A percentile compares a stretch with the other conserved stretches of the same genome.
These are phyloP conservation scores for Solanum rostratum DNA, from an alignment of 257 asterid species.

Conservation along the genomic window DNA sequence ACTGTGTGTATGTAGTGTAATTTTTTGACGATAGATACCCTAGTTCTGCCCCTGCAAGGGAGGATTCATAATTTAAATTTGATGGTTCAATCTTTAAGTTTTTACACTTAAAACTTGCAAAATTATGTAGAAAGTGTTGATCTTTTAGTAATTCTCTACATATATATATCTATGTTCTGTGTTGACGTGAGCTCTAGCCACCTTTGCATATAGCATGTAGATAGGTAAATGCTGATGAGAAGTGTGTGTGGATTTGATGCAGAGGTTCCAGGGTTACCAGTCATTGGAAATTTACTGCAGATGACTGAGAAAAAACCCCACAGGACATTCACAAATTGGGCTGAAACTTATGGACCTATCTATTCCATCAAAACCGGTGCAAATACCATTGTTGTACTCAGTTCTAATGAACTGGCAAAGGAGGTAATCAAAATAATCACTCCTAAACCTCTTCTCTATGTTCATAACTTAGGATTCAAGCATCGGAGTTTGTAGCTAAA, in stretches of 20 bases:
- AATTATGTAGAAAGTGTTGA: background rate
- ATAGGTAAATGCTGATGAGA: background rate
- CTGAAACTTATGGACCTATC: constrained; percentile 66
- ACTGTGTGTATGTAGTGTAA: too few species aligned
- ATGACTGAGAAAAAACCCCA: constrained; percentile 83
- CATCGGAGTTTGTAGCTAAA: background rate
- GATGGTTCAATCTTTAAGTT: background rate
- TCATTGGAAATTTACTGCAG: constrained; percentile 73
- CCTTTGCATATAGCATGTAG: background rate
- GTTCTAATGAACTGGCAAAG: constrained; percentile 53
- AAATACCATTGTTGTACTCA: constrained; percentile 55
- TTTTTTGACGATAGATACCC: too few species aligned
- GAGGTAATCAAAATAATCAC: constrained; percentile 33
- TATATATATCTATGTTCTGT: background rate
- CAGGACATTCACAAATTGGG: constrained; percentile 80
- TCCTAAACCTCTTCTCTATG: background rate
- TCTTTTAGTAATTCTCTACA: background rate
- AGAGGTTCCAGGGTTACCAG: constrained; percentile 74
- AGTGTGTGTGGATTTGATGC: constrained; percentile 20
- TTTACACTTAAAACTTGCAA: background rate
- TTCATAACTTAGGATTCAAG: background rate
- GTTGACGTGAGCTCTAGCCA: background rate
- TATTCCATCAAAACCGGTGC: constrained; percentile 73
- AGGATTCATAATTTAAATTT: background rate
- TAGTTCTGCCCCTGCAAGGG: too few species aligned